Evolutionary conservation across 179 eudicot genomes (phyloP).

Genomic region (Amaranthus tricolor): DNA sequence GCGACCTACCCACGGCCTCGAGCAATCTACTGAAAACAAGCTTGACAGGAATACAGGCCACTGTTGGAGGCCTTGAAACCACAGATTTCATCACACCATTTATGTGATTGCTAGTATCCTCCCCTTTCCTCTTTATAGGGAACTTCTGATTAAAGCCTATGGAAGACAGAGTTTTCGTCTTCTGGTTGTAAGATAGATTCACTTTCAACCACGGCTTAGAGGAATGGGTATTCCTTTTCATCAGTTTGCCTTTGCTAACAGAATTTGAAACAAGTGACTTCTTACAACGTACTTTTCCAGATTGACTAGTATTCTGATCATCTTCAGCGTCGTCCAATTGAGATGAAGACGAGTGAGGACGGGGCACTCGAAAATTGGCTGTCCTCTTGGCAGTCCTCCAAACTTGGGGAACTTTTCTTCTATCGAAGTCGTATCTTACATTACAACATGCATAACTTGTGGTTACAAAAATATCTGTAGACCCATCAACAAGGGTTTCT

Average conservation of each 20-base stretch:
- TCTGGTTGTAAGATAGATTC: conserved; percentile 51
- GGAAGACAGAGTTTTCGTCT: conserved; percentile 63
- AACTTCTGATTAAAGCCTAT: conserved; percentile 49
- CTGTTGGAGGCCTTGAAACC: conserved; percentile 45
- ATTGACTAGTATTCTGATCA: conserved; percentile 35
- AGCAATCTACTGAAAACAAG: conserved; percentile 87
- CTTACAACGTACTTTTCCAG: conserved; percentile 32
- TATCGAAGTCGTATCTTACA: conserved; percentile 31
- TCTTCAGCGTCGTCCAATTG: conserved; percentile 39
- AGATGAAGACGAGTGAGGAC: conserved; percentile 47
- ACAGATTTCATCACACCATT: conserved; percentile 60
- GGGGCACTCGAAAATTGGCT: conserved; percentile 62
- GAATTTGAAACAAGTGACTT: conserved; percentile 33
- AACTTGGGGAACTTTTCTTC: conserved; percentile 40
- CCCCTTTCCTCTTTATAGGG: conserved; percentile 27
- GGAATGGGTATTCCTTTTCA: conserved; percentile 24
- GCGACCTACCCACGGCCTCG: conserved; percentile 64
- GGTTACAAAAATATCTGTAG: conserved; percentile 49
- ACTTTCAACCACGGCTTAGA: conserved; percentile 40
- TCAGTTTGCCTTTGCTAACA: conserved; percentile 27
- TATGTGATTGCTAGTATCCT: conserved; percentile 23
- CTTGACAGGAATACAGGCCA: conserved; percentile 88
- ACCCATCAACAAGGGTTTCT: conserved; percentile 69
- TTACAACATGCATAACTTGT: conserved; percentile 30
- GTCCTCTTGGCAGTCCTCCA: conserved; percentile 89